phyloP scores from a whole-genome alignment of 345 rosid genomes.

The Populus davidiana region DNA sequence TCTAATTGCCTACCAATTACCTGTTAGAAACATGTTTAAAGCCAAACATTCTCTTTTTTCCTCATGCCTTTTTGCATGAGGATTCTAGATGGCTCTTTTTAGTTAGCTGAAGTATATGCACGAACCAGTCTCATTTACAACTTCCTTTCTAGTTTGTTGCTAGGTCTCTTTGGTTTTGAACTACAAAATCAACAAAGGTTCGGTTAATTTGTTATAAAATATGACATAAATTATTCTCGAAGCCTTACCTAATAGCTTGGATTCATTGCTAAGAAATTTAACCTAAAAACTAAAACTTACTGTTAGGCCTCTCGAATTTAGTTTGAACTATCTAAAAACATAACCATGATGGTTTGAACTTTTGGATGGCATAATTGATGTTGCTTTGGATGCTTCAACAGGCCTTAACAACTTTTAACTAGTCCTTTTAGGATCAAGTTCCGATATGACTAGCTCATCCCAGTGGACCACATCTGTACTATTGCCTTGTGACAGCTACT shows the following conservation, averaged over 20 bases:
- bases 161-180: too few relatives aligned
- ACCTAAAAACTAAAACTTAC: too few relatives aligned
- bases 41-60: neutral
- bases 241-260: too few relatives aligned
- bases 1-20: conserved; percentile 8
- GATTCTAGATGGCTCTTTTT: neutral
- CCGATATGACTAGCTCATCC: neutral
- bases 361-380: neutral
- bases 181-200: too few relatives aligned
- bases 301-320: too few relatives aligned
- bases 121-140: too few relatives aligned
- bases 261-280: too few relatives aligned
- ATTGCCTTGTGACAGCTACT: neutral
- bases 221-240: too few relatives aligned
- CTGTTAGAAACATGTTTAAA: conserved; percentile 16
- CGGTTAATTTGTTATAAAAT: too few relatives aligned
- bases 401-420: neutral
- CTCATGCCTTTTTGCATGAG: neutral
- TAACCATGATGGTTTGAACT: neutral
- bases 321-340: too few relatives aligned
- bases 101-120: neutral
- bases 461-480: neutral
- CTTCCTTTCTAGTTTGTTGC: too few relatives aligned
- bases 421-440: neutral
- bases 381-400: neutral